Evolutionary conservation across 225 moss, liverwort and hornwort species (phyloP).

Genomic region (Marchantia polymorpha): DNA sequence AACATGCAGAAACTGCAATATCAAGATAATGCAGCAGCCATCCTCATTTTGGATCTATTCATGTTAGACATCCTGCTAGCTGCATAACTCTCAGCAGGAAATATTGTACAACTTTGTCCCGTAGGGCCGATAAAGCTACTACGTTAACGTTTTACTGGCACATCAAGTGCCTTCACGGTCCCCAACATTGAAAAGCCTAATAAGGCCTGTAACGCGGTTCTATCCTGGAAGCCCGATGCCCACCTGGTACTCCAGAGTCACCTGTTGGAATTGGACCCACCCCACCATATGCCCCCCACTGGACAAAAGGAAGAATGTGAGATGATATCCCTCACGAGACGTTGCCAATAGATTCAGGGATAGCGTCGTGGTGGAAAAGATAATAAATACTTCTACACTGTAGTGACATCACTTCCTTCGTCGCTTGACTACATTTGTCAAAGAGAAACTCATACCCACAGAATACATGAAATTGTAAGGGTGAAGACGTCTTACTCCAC

Average conservation of each 20-base stretch:
- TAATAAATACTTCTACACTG: neutral
- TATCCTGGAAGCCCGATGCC: constrained; percentile 78
- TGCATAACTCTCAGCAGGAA: constrained; percentile 11
- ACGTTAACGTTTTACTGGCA: neutral
- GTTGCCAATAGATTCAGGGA: neutral
- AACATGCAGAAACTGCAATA: constrained; percentile 18
- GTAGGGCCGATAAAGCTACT: neutral
- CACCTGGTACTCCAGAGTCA: constrained; percentile 61
- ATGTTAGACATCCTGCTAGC: constrained; percentile 4
- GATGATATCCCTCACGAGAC: neutral
- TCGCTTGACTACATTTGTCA: neutral
- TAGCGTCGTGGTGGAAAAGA: neutral
- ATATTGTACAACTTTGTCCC: constrained; percentile 22
- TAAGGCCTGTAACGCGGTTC: constrained; percentile 95
- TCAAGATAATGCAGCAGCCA: constrained; percentile 13
- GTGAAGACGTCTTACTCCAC: constrained; percentile 47
- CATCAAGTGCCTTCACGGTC: constrained; percentile 12
- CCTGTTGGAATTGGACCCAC: constrained; percentile 63
- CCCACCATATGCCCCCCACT: constrained; percentile 83
- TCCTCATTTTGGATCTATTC: constrained; percentile 16
- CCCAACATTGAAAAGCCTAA: constrained; percentile 28
- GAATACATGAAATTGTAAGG: constrained; percentile 1
- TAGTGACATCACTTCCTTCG: neutral
- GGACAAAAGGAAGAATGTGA: constrained; percentile 23
- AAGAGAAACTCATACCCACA: neutral